Base-by-base conservation (phyloP, 257 asterid genomes). In the Apocynum venetum region DNA sequence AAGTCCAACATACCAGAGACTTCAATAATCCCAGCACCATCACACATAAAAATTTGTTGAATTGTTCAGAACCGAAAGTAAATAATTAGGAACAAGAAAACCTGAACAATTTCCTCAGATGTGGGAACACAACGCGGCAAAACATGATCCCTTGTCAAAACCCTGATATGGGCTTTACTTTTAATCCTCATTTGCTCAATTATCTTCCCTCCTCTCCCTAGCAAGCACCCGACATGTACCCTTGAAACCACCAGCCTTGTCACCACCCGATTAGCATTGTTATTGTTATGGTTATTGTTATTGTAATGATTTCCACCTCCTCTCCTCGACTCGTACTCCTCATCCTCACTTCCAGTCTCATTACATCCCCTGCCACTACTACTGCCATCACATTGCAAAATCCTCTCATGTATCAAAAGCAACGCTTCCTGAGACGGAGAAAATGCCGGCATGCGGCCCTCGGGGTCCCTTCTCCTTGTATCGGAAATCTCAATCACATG, bases 61-160 rank as follows among this genome's bases (percentile, higher is more conserved):
- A 43, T 43, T 17, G 72, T 66, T 66, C 72, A 15, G 46, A 15
- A 19, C 51, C 38, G 35, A 41, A 43, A 68, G 73, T 68, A 38
- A 53, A 31, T 40, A 73, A 53, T 56, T 44, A 40, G 77, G 46
- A 51, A 35, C 76, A 52, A 73, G 65, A 79, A 72, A 88, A 93
- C 98, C 97, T 93, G 98, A 90, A 91, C 98, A 86, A 91, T 90
- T 89, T 93, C 98, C 87, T 93, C 98, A 0, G 96, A 83, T 89
- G 89, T 89, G 0, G 90, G 82, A 76, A 91, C 91, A 79, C 98
- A 90, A 9, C 92, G 93, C 0, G 98, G 98, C 81, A 89, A 82
- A 38, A 83, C 86, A 65, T 86, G 89, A 76, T 91, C 93, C 77
- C 96, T 87, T 7, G 97, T 93, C 81, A 93, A 87, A 87, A 93